phyloP scores from a whole-genome alignment of 345 rosid genomes.

The Balakata baccata region DNA sequence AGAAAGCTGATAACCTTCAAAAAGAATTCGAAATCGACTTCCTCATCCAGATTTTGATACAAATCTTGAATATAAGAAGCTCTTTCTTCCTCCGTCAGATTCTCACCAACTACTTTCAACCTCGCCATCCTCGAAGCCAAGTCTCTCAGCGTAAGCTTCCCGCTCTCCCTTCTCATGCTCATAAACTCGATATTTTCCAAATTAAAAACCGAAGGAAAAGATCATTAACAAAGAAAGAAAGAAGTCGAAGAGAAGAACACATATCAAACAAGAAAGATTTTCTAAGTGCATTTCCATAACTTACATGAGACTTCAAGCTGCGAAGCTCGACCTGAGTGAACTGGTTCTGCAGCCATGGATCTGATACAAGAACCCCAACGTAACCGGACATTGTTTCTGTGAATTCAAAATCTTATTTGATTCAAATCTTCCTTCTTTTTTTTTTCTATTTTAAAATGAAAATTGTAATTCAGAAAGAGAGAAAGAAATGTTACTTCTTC shows the following conservation, averaged over 20 bases:
- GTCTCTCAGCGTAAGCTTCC: constrained; percentile 76
- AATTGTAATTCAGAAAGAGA: neutral
- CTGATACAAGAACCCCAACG: constrained; percentile 88
- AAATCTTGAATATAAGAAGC: constrained; percentile 58
- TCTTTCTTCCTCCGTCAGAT: constrained; percentile 67
- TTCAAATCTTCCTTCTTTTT: no score
- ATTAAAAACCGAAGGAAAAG: neutral
- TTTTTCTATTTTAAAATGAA: neutral
- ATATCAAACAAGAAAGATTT: neutral
- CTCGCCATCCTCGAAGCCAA: constrained; percentile 84
- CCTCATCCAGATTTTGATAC: constrained; percentile 61
- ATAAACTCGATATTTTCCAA: constrained; percentile 42
- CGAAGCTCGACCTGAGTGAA: constrained; percentile 99
- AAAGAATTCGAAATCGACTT: constrained; percentile 93
- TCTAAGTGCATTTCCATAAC: neutral
- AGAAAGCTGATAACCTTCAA: constrained; percentile 49
- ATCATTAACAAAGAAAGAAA: neutral
- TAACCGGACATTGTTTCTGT: constrained; percentile 59
- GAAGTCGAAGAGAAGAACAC: neutral
- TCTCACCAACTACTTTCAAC: constrained; percentile 79
- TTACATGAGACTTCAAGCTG: constrained; percentile 86
- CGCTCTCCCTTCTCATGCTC: constrained; percentile 90
- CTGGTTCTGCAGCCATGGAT: constrained; percentile 96
- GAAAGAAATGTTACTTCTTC: neutral
- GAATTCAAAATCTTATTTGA: no score